Conservation (phyloP, 192 early-diverging fungal genomes). For the Funneliformis mosseae region DNA sequence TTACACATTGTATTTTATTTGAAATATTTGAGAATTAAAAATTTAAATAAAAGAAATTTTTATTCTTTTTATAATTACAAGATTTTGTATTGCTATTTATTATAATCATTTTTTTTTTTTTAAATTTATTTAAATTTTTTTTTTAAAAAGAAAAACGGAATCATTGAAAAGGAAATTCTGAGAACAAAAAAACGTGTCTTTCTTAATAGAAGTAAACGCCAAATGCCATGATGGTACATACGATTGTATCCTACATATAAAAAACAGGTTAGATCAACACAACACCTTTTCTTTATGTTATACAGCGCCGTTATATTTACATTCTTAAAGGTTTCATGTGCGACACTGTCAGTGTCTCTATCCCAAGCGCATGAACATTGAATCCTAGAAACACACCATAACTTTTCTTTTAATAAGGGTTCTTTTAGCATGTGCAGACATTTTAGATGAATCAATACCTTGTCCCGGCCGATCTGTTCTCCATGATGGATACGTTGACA, state of each 20-base stretch:
- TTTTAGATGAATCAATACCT: neutral
- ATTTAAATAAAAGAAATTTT: too few species aligned
- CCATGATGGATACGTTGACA: slow-evolving; percentile 23
- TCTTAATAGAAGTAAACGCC: neutral
- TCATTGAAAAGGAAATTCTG: too few species aligned
- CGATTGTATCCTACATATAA: neutral
- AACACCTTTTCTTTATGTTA: neutral
- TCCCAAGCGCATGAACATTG: neutral
- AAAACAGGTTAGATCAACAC: neutral
- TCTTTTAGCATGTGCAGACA: neutral
- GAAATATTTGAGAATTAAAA: too few species aligned
- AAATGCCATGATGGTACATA: slow-evolving; percentile 2
- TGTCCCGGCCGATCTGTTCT: neutral
- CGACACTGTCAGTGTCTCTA: slow-evolving; percentile 6
- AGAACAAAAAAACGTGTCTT: too few species aligned
- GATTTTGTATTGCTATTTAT: too few species aligned
- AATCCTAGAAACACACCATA: neutral
- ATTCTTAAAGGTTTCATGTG: slow-evolving; percentile 11
- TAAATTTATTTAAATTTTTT: too few species aligned
- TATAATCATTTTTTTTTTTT: too few species aligned
- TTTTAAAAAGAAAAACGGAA: too few species aligned
- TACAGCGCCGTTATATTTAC: neutral
- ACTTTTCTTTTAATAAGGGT: neutral
- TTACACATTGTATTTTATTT: too few species aligned
- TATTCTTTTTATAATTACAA: too few species aligned